Evolutionary conservation across 1,139 yeast genomes (phyloP), one percentile per base, ranked within the genome.

Genomic region (Yamadazyma trypodendri): DNA sequence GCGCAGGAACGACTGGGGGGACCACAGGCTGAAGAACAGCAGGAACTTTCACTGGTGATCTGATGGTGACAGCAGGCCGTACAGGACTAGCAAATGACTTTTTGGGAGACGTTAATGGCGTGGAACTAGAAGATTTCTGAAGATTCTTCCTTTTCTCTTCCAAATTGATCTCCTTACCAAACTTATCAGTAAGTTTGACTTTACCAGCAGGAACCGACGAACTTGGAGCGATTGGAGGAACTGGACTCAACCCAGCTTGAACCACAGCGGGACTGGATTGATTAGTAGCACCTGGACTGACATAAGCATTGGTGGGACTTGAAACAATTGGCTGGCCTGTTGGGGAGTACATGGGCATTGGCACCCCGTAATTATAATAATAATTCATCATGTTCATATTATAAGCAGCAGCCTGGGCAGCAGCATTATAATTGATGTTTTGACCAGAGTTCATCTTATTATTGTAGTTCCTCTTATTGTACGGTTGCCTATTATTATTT

Each of bases 141-240:
- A 40, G 39, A 28, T 43, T 48, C 50, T 58, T 63, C 52, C 65
- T 68, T 55, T 66, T 67, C 35, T 67, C 74, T 39, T 70, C 75
- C 45, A 68, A 67, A 46, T 70, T 73, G 36, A 70, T 63, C 32
- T 61, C 70, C 43, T 63, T 68, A n/a, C 77, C 77, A 35, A 69
- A 75, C 49, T 65, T 69, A 41, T 69, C 72, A 36, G 76, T 68
- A 43, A 71, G 60, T 46, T 61, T 68, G 22, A 69, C 49, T 43
- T 51, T 60, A 32, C 56, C 57, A 29, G 36, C 36, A 28, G 42
- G 41, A 27, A 41, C 44, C 6, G 45, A 41, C 23, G 41, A 42
- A 12, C 40, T 41, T 25, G 42, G 42, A 28, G 46, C 43, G 10
- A 41, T 41, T 25, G 42, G 42, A 28, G 46, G 35, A 28, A 39